A percentile compares a stretch with the other conserved stretches of the same genome.
phyloP scores from a whole-genome alignment of 345 rosid species.

The Arabidopsis arenosa region DNA sequence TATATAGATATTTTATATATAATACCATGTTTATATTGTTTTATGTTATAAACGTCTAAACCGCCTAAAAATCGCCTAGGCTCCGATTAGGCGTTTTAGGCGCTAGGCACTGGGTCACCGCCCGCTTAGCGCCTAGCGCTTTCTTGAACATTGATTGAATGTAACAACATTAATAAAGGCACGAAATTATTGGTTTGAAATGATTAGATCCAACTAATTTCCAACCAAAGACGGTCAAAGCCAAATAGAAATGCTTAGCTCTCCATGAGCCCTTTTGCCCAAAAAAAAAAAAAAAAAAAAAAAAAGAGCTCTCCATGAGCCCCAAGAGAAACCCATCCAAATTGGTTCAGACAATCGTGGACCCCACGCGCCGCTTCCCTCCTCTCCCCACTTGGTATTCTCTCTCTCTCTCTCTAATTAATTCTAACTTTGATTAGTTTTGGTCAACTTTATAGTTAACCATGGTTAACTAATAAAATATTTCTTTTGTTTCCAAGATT shows the following conservation, averaged over 20 bases:
- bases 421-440: conserved; percentile 38
- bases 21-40: too few relatives aligned
- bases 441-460: conserved; percentile 46
- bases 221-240: conserved; percentile 46
- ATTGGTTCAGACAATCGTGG: conserved; percentile 45
- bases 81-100: too few relatives aligned
- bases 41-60: too few relatives aligned
- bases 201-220: conserved; percentile 48
- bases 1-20: too few relatives aligned
- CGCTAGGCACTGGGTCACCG: too few relatives aligned
- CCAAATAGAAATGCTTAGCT: conserved; percentile 38
- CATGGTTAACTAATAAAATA: conserved; percentile 34
- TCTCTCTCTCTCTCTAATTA: conserved; percentile 26
- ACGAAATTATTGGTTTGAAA: conserved; percentile 42
- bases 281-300: too few relatives aligned
- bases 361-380: conserved; percentile 47
- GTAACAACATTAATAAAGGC: conserved; percentile 41
- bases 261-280: conserved; percentile 42
- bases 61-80: too few relatives aligned
- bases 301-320: conserved; percentile 41
- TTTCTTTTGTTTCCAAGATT: conserved; percentile 18
- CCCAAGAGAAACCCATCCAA: conserved; percentile 36
- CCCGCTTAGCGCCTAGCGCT: too few relatives aligned
- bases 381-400: conserved; percentile 32
- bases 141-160: background rate